phyloP scores from a whole-genome alignment of 164 flowering plant genomes.

The Platanus orientalis region DNA sequence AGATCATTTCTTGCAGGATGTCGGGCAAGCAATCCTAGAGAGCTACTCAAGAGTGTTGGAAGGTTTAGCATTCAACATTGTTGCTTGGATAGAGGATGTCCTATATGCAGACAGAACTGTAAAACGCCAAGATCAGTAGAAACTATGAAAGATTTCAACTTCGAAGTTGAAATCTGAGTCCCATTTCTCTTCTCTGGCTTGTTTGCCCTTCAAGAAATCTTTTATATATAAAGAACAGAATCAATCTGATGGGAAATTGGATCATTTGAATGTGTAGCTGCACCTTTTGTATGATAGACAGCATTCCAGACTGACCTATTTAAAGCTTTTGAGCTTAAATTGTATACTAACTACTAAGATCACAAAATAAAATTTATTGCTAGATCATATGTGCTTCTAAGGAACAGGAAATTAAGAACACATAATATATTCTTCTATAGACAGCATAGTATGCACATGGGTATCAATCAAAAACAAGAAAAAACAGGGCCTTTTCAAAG shows the following conservation, averaged over 20 bases:
- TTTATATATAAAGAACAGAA: too few species aligned
- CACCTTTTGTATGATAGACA: too few species aligned
- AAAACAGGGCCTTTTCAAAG: conserved; percentile 8
- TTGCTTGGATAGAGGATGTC: conserved; percentile 90
- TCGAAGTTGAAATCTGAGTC: not conserved
- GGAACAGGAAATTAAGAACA: not conserved
- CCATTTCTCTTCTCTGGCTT: not conserved
- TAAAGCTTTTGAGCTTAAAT: too few species aligned
- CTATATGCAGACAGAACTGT: conserved; percentile 50
- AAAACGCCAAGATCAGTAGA: conserved; percentile 29
- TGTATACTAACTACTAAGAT: too few species aligned
- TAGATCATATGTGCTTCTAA: not conserved
- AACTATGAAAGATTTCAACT: conserved; percentile 3
- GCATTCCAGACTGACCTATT: too few species aligned
- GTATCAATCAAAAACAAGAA: not conserved
- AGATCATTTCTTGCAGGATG: conserved; percentile 58
- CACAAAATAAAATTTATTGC: too few species aligned
- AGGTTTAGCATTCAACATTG: conserved; percentile 86
- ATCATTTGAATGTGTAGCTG: not conserved
- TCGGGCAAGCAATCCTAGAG: conserved; percentile 84
- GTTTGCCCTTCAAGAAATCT: too few species aligned
- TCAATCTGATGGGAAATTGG: too few species aligned
- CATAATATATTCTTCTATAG: not conserved
- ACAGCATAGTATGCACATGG: not conserved
- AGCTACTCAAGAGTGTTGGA: conserved; percentile 98